These are phyloP conservation scores for Phyllosticta citrichinensis DNA, from an alignment of 2,329 filamentous ascomycete genomes.

Conservation along the genomic window DNA sequence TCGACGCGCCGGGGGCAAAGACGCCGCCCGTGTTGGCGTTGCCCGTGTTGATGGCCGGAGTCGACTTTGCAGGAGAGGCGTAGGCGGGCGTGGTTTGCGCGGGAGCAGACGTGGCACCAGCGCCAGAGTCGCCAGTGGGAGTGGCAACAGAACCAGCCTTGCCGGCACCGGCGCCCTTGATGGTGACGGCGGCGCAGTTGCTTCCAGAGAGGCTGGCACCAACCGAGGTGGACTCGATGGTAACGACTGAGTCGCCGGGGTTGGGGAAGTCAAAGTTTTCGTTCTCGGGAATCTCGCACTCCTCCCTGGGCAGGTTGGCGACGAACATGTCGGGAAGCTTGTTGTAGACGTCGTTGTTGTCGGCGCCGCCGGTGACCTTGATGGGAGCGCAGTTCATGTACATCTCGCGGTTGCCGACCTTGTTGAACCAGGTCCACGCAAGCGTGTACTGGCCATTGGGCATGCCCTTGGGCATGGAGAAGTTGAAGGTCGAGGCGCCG, in stretches of 20 bases:
- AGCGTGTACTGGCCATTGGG: constrained; percentile 48
- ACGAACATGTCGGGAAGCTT: constrained; percentile 65
- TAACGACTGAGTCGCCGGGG: constrained; percentile 50
- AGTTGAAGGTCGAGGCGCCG: background rate
- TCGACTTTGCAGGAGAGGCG: constrained; percentile 7
- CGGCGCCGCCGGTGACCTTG: constrained; percentile 45
- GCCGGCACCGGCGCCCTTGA: constrained; percentile 23
- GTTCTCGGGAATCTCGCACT: constrained; percentile 45
- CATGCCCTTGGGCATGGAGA: constrained; percentile 6
- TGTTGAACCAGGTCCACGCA: constrained; percentile 94
- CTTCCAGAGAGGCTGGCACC: constrained; percentile 22
- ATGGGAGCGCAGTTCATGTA: constrained; percentile 92
- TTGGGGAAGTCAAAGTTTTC: constrained; percentile 58
- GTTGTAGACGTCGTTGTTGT: constrained; percentile 44
- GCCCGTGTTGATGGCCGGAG: constrained; percentile 12
- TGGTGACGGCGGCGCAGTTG: constrained; percentile 18
- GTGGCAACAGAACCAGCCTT: constrained; percentile 19
- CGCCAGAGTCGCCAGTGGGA: constrained; percentile 8
- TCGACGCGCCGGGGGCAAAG: constrained; percentile 11
- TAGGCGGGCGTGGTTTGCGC: constrained; percentile 16
- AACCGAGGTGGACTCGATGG: constrained; percentile 31
- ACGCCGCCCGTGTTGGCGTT: constrained; percentile 12
- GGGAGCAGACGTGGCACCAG: constrained; percentile 15
- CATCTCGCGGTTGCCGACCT: constrained; percentile 88
- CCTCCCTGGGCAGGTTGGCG: constrained; percentile 50